Evolutionary conservation across 139 green algal genomes (phyloP).

Genomic region (Tetraselmis striata): DNA sequence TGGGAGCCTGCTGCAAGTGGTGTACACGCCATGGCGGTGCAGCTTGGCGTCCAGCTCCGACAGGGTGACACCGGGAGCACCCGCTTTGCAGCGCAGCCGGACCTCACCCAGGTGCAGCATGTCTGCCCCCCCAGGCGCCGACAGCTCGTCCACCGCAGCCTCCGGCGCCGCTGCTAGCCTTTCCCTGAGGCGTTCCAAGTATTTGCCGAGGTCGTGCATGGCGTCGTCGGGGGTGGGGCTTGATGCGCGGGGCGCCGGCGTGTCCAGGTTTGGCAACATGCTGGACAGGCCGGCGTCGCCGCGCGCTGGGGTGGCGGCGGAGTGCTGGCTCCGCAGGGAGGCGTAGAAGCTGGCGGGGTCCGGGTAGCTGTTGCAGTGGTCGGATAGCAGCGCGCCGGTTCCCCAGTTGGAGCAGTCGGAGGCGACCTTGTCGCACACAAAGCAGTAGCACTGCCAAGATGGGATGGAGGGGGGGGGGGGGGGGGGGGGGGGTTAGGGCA

Average conservation of each 20-base stretch:
- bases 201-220: not conserved
- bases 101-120: not conserved
- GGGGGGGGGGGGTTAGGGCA: not conserved
- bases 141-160: not conserved
- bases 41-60: not conserved
- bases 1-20: not conserved
- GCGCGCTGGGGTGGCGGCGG: not conserved
- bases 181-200: no score
- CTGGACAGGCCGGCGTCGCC: not conserved
- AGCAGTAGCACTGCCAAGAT: constrained; percentile 50
- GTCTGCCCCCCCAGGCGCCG: no score
- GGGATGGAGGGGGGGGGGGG: not conserved
- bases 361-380: constrained; percentile 40
- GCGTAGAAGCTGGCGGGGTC: not conserved
- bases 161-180: not conserved
- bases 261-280: no score
- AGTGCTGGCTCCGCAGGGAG: not conserved
- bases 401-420: constrained; percentile 38
- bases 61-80: not conserved
- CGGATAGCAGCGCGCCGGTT: constrained; percentile 8
- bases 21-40: not conserved
- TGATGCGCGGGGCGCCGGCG: no score
- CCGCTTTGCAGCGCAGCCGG: not conserved
- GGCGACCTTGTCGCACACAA: constrained; percentile 38
- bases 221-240: no score